Conservation (phyloP, 768 basidiomycete genomes). For the Lactifluus piperatus region DNA sequence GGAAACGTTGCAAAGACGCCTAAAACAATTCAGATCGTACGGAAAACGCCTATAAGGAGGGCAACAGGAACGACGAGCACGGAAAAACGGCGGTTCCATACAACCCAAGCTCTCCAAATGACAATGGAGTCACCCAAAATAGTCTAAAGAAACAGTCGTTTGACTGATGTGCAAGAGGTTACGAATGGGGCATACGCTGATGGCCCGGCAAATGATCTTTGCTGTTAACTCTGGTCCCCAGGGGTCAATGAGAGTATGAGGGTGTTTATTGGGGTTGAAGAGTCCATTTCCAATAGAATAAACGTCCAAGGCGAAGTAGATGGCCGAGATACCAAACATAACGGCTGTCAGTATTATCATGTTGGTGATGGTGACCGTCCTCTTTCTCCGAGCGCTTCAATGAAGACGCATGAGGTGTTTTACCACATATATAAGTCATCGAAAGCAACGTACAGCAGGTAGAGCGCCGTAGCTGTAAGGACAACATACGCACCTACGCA, state of each 20-base stretch:
- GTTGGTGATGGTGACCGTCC: not conserved
- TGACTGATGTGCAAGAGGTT: not conserved
- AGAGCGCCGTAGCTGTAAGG: not conserved
- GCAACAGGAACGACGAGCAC: conserved; percentile 5
- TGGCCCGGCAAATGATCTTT: not conserved
- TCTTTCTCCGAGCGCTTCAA: conserved; percentile 5
- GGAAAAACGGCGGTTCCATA: conserved; percentile 3
- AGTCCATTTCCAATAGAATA: conserved; percentile 1
- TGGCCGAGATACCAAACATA: conserved; percentile 11
- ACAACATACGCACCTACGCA: conserved; percentile 7
- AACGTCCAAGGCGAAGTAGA: conserved; percentile 1
- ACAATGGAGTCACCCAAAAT: conserved; percentile 13
- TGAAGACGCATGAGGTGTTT: not conserved
- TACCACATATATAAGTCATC: not conserved
- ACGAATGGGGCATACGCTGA: not conserved
- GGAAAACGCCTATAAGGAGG: conserved; percentile 9
- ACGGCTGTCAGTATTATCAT: conserved; percentile 7
- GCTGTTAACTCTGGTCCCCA: not conserved
- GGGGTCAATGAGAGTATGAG: not conserved
- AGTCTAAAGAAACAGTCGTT: not conserved
- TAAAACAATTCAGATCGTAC: not conserved
- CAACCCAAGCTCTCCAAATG: conserved; percentile 18
- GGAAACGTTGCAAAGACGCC: not conserved
- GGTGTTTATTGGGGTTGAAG: conserved; percentile 3
- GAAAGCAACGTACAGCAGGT: conserved; percentile 9